phyloP scores from a whole-genome alignment of 176 grass and related monocot species.

The Thalia dealbata region DNA sequence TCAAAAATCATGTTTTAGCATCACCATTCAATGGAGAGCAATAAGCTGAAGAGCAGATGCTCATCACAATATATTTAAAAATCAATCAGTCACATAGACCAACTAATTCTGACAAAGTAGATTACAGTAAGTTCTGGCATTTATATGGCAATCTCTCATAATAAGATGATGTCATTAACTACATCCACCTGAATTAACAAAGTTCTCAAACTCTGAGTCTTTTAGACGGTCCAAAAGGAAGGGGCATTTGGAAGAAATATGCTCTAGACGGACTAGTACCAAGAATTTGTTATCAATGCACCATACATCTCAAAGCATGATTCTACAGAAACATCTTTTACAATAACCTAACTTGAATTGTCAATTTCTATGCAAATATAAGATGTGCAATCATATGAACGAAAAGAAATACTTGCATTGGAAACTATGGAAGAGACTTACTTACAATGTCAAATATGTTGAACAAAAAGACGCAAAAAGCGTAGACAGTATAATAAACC shows the following conservation, averaged over 20 bases:
- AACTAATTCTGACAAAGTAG: too few relatives aligned
- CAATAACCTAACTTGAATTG: neutral
- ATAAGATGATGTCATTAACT: neutral
- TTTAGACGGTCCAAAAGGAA: neutral
- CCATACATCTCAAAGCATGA: neutral
- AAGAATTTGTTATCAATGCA: neutral
- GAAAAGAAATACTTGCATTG: conserved; percentile 3
- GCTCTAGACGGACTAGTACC: neutral
- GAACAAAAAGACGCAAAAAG: conserved; percentile 78
- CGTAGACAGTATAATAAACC: conserved; percentile 81
- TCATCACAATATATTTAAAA: neutral
- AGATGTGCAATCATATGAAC: neutral
- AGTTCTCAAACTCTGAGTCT: neutral
- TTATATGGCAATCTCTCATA: neutral
- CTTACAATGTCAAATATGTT: conserved; percentile 99
- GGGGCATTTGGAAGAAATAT: neutral
- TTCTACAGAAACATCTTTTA: neutral
- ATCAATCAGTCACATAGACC: neutral
- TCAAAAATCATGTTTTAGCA: neutral
- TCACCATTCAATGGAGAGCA: neutral
- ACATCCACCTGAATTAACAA: too few relatives aligned
- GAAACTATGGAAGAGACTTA: conserved; percentile 11
- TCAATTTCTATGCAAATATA: neutral
- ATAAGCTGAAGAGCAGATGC: neutral
- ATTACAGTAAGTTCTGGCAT: too few relatives aligned